A percentile compares a stretch with the other conserved stretches of the same genome.
These are phyloP conservation scores for Cardiospermum halicacabum DNA, from an alignment of 345 rosid genomes.

Conservation along the genomic window DNA sequence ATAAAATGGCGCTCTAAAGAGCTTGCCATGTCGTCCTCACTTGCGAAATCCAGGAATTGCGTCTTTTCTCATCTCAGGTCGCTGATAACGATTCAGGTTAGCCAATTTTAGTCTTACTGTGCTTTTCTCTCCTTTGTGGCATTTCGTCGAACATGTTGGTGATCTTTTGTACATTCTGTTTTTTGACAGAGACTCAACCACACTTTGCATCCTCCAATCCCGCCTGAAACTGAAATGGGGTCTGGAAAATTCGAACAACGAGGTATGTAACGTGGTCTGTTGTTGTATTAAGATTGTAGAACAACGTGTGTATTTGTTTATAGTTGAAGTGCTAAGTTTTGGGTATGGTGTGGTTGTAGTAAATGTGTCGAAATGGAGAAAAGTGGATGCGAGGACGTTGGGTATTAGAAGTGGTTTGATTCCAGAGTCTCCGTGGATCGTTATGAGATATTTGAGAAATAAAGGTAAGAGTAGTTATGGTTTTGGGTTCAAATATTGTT, in stretches of 20 bases:
- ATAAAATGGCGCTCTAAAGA: neutral
- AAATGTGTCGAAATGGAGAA: constrained; percentile 62
- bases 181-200: constrained; percentile 35
- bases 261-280: constrained; percentile 18
- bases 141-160: constrained; percentile 39
- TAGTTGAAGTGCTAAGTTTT: neutral
- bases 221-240: constrained; percentile 16
- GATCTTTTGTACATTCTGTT: neutral
- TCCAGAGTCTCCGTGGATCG: constrained; percentile 44
- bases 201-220: constrained; percentile 18
- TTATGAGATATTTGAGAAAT: constrained; percentile 45
- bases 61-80: constrained; percentile 35
- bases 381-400: constrained; percentile 32
- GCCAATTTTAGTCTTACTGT: neutral
- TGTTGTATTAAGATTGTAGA: neutral
- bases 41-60: constrained; percentile 26
- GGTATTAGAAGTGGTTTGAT: constrained; percentile 49
- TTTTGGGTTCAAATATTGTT: neutral
- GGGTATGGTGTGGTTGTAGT: constrained; percentile 22
- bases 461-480: constrained; percentile 33
- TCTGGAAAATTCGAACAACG: constrained; percentile 14
- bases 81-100: constrained; percentile 42
- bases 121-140: constrained; percentile 12
- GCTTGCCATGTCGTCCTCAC: constrained; percentile 44
- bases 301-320: neutral